Percentiles rank a stretch among this genome's conserved stretches.
Conservation (phyloP, 2,329 filamentous ascomycete genomes). For the Polychaeton citri region DNA sequence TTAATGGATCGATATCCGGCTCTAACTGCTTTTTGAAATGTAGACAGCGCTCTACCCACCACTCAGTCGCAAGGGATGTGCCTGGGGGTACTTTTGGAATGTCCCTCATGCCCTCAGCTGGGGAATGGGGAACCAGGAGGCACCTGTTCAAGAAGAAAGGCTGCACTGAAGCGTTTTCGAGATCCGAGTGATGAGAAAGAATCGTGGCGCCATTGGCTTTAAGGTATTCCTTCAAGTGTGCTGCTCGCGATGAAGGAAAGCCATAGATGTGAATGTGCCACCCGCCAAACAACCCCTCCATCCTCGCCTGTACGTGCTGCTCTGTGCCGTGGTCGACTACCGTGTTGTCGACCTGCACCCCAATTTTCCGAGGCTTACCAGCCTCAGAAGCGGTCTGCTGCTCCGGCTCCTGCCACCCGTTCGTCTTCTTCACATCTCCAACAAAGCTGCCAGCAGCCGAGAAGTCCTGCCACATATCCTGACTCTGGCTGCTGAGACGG, state of each 20-base stretch:
- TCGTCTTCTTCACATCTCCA: background rate
- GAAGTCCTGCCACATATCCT: conserved; percentile 85
- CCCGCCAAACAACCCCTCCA: conserved; percentile 17
- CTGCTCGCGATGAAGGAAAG: conserved; percentile 11
- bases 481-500: conserved; percentile 65
- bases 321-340: background rate
- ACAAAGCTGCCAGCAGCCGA: conserved; percentile 29
- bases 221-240: conserved; percentile 11
- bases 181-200: conserved; percentile 9
- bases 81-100: conserved; percentile 13
- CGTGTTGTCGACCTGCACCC: background rate
- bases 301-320: background rate
- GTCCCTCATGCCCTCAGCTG: conserved; percentile 13
- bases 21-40: conserved; percentile 59
- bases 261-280: conserved; percentile 15
- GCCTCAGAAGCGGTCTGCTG: background rate
- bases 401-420: background rate
- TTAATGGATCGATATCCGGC: conserved; percentile 58
- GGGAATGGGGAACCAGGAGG: conserved; percentile 23
- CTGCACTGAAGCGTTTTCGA: conserved; percentile 9
- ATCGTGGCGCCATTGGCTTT: conserved; percentile 18
- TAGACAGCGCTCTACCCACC: conserved; percentile 85
- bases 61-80: conserved; percentile 58
- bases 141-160: conserved; percentile 8
- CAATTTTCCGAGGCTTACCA: background rate